phyloP scores from a whole-genome alignment of 2,329 filamentous ascomycete species.

The Emmonsia crescens region DNA sequence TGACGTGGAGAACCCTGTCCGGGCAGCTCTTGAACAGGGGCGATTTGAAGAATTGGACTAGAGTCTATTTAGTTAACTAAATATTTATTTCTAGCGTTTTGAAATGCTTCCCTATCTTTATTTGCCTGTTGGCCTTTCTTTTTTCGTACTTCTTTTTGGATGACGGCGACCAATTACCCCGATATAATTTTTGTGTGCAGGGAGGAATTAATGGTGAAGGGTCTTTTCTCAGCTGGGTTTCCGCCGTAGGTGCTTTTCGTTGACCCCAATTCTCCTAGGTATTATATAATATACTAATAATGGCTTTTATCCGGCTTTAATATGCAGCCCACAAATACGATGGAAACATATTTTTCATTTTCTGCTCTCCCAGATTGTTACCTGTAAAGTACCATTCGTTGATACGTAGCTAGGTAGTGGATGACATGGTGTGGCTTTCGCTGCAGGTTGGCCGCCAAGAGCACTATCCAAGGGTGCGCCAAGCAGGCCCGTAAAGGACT shows the following conservation, averaged over 20 bases:
- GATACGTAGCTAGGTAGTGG: neutral
- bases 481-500: no score
- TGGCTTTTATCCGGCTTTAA: neutral
- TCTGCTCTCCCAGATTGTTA: neutral
- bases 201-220: neutral
- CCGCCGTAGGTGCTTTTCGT: neutral
- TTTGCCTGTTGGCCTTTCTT: no score
- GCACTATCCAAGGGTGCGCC: no score
- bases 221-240: neutral
- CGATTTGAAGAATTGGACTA: slow-evolving; percentile 58
- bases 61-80: neutral
- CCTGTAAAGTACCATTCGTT: neutral
- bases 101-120: neutral
- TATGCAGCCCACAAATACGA: neutral
- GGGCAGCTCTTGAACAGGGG: slow-evolving; percentile 57
- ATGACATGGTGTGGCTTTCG: no score
- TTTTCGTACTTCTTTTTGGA: neutral
- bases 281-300: neutral
- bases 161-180: neutral
- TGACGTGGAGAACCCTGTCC: slow-evolving; percentile 67
- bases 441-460: no score
- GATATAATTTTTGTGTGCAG: neutral
- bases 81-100: neutral
- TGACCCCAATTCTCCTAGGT: neutral
- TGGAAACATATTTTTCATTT: neutral